Base-by-base conservation (phyloP, 331 rosid species). In the Malus hybrid region DNA sequence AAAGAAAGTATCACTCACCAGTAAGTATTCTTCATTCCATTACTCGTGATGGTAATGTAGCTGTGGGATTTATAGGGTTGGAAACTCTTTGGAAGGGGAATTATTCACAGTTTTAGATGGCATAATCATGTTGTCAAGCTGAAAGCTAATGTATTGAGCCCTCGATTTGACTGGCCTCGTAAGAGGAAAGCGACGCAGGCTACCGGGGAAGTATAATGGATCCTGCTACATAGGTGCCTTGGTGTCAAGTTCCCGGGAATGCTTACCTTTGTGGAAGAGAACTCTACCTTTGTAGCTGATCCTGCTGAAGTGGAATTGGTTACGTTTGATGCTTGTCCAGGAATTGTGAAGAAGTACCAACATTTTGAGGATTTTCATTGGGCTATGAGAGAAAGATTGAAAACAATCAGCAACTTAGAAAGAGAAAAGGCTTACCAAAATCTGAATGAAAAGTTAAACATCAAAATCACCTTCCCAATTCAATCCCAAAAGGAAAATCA, bases 351-450 rank as follows among this genome's bases (percentile, higher is more conserved):
- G 57, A 93, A 91, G 83, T 93, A 86, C 83, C 91, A 91, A 79
- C 98, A 93, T 79, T 72, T 93, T 2, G 98, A 85, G 81, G 87
- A 93, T 86, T 88, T 90, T 77, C 98, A 93, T 66, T 90, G 97
- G 98, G 86, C 93, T 6, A 86, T 93, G 18, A 81, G 95, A 28
- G 29, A 28, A 28, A 28, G 29, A 28, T 28, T 1, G 29, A 28
- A 28, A 28, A 28, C 29, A 28, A 28, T 28, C 29, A 28, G 29
- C 29, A 28, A 28, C 29, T 28, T 28, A 28, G 29, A 28, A 28
- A 28, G 29, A 28, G 29, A 28, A 28, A 28, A 28, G 29, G 29
- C 29, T 28, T 28, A 28, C 3, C 29, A 28, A 28, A 28, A 28
- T 28, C 29, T 28, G 29, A 28, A 28, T 28, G 29, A 28, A 28